These are phyloP conservation scores for Dorcoceras hygrometricum DNA, from an alignment of 257 asterid genomes.

Conservation along the genomic window DNA sequence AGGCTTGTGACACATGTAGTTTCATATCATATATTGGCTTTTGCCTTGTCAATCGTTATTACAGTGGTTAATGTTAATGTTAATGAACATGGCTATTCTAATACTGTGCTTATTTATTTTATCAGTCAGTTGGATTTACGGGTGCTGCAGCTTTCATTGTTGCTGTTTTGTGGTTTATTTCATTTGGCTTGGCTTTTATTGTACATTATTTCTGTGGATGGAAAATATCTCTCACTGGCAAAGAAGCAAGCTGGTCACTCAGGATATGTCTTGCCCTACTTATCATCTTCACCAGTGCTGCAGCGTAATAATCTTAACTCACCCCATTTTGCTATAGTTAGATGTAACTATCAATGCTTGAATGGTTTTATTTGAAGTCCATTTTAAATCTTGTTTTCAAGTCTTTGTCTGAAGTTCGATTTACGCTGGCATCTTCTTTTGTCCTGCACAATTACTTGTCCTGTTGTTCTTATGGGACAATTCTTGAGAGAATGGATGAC, in stretches of 20 bases:
- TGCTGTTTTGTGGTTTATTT: constrained; percentile 74
- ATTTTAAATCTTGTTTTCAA: not conserved
- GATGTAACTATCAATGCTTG: not conserved
- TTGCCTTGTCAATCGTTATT: not conserved
- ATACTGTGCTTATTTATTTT: not conserved
- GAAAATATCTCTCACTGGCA: constrained; percentile 53
- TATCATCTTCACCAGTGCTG: constrained; percentile 66
- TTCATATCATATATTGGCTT: not conserved
- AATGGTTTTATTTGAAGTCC: not conserved
- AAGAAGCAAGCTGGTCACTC: constrained; percentile 48
- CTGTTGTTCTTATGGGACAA: not conserved
- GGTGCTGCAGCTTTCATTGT: constrained; percentile 75
- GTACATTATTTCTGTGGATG: constrained; percentile 75
- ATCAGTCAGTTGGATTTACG: constrained; percentile 89
- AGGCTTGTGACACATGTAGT: not conserved
- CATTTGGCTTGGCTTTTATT: constrained; percentile 77
- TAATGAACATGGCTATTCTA: too few relatives aligned
- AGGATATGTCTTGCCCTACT: constrained; percentile 70
- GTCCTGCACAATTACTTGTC: not conserved
- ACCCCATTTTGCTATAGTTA: not conserved
- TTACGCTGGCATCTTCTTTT: not conserved
- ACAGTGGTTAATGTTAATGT: not conserved
- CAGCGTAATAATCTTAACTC: constrained; percentile 62
- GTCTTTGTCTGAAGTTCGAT: not conserved
- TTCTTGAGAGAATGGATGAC: not conserved